Evolutionary conservation across 345 rosid species (phyloP), one percentile per base, ranked within the genome.

Genomic region (Salix purpurea): DNA sequence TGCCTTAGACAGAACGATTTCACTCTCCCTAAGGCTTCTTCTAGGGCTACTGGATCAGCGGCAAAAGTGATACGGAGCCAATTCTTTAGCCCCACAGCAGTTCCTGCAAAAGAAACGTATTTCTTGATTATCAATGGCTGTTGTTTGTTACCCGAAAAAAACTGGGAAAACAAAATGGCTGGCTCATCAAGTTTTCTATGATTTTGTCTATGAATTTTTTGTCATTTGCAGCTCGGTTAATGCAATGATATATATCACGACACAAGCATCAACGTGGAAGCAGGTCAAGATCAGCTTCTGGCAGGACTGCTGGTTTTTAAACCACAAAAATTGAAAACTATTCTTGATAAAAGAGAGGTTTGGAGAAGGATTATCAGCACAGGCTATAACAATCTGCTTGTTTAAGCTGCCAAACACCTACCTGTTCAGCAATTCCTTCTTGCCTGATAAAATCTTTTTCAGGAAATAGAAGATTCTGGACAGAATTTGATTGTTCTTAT

Each of bases 21-120:
- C 46, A 95, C 71, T 81, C 97, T 89, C 74, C 82, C 86, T 40
- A 91, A 67, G 74, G 87, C 97, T 85, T 91, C 97, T 81, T 87
- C 95, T 0, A 91, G 90, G 2, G 92, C 84, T 21, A 67, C 73
- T 30, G 93, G 91, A 83, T 95, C 96, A 0, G 80, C 96, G 1
- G 97, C 99, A 52, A 93, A 95, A 7, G 97, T 95, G 67, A 95
- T 76, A 15, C 98, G 90, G 11, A 93, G 70, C 97, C 99, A 93
- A 76, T 93, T 80, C 70, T 89, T 89, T 23, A 90, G 80, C 74
- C 99, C 99, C 68, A 95, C 96, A 0, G 97, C 91, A 21, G 93
- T 86, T 74, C 99, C 99, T 95, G 86, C 82, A 78, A 62, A 66
- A 65, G 18, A 64, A 61, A 42, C 44, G 14, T 40, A 4, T 3